Evolutionary conservation across 768 basidiomycete genomes (phyloP).

Genomic region (Lentinula sp.): DNA sequence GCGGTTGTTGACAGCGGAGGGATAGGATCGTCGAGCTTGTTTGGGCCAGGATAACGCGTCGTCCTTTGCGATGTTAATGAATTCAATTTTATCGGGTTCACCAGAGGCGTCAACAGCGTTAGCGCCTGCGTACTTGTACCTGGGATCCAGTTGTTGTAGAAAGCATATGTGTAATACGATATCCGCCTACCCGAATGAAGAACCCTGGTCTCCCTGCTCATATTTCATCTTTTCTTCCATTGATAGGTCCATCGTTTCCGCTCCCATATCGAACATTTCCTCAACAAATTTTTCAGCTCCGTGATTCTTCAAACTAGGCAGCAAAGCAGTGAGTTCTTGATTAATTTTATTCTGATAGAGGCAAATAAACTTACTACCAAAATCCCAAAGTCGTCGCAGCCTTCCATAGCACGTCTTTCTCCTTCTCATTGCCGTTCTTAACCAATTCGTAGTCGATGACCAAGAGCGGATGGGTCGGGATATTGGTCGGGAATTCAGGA

Average conservation of each 20-base stretch:
- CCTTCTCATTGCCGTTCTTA: slow-evolving; percentile 23
- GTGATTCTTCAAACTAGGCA: slow-evolving; percentile 34
- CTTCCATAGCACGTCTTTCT: slow-evolving; percentile 33
- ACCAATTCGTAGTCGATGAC: slow-evolving; percentile 37
- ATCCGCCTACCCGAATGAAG: slow-evolving; percentile 29
- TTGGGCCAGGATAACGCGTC: slow-evolving; percentile 37
- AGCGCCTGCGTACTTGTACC: slow-evolving; percentile 39
- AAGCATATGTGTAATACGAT: not conserved
- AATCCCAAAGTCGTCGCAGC: slow-evolving; percentile 41
- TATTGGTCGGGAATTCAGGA: slow-evolving; percentile 34
- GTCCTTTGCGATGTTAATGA: slow-evolving; percentile 31
- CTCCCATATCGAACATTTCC: slow-evolving; percentile 36
- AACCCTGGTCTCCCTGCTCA: slow-evolving; percentile 34
- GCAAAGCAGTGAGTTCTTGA: not conserved
- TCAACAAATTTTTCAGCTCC: slow-evolving; percentile 31
- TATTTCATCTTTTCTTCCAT: slow-evolving; percentile 37
- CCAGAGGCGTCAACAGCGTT: slow-evolving; percentile 38
- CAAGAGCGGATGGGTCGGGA: slow-evolving; percentile 34
- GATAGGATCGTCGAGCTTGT: slow-evolving; percentile 35
- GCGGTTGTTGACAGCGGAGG: slow-evolving; percentile 16
- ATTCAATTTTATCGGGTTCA: slow-evolving; percentile 31
- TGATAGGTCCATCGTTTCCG: slow-evolving; percentile 32
- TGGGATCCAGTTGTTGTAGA: slow-evolving; percentile 11
- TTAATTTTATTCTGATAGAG: not conserved
- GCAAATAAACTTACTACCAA: slow-evolving; percentile 35